Evolutionary conservation across 202 grass and related monocot species (phyloP).

Genomic region (Saccharum hybrid): DNA sequence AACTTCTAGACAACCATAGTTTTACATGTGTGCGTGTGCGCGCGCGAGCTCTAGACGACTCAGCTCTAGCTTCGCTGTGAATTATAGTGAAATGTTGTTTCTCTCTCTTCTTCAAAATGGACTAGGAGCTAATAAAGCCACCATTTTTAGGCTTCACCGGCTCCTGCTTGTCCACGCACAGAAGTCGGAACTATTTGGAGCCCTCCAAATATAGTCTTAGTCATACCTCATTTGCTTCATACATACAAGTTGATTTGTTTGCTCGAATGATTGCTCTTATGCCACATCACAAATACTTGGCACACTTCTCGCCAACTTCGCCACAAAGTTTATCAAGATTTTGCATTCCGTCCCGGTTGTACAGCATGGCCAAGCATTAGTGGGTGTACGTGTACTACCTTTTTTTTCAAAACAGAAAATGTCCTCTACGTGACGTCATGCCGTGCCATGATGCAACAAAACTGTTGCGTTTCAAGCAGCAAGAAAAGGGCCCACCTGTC

Average conservation of each 20-base stretch:
- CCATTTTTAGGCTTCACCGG: neutral
- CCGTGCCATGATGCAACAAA: neutral
- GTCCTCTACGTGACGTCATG: neutral
- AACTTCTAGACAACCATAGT: too few relatives aligned
- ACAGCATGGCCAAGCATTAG: neutral
- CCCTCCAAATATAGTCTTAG: too few relatives aligned
- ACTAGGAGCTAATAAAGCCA: neutral
- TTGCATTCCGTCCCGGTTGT: neutral
- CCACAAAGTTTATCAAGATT: slow-evolving; percentile 1
- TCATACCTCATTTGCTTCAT: too few relatives aligned
- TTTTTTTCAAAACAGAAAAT: neutral
- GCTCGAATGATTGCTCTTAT: neutral
- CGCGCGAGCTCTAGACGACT: too few relatives aligned
- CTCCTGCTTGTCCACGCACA: too few relatives aligned
- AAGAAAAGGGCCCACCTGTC: neutral
- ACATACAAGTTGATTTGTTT: neutral
- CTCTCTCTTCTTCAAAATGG: neutral
- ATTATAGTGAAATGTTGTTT: too few relatives aligned
- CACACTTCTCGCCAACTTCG: neutral
- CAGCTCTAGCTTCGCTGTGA: too few relatives aligned
- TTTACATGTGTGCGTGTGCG: too few relatives aligned
- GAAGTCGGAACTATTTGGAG: too few relatives aligned
- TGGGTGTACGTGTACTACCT: neutral
- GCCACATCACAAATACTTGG: neutral
- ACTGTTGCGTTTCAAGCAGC: neutral